Evolutionary conservation across 495 filamentous ascomycete species (phyloP), one percentile per base, ranked within the genome.

Genomic region (Pseudotulostoma volvatum): DNA sequence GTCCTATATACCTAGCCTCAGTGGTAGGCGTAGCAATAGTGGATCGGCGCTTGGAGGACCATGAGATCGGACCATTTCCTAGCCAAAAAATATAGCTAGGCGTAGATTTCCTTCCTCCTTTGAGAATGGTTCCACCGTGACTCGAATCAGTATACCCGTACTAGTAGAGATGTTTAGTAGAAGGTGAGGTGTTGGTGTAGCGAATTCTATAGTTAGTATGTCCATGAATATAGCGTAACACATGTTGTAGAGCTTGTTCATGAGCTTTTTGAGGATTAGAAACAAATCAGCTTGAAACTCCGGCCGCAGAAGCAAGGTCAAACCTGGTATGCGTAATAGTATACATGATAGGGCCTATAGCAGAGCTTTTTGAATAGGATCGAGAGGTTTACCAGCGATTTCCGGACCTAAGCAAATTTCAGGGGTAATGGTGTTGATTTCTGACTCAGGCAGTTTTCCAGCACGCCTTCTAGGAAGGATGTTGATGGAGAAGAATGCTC

Each of bases 1-100:
- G 34, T 20, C 38, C 55, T 7, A 66, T 47, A 38, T 55, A 67
- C 43, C 65, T 58, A 7, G 60, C 59, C 48, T 66, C 54, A 28
- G 43, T 56, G 31, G 44, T 56, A 13, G 54, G 65, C 1, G 59
- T 18, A 18, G 58, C 49, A 20, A 65, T 53, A 18, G 48, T 43
- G 5, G 3, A 20, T 39, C 64, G 58, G 33, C 49, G 44, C 39
- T 64, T 62, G 9, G 46, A 59, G 40, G 44, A 35, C 61, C 52
- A 67, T 20, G 45, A 48, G 20, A 66, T 60, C 37, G 59, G 39
- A 34, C 45, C 50, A 37, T 51, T 54, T 4, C 41, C 47, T 13
- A 64, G 41, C 9, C 49, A 56, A 36, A 64, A 60, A 1, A 63
- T 34, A 43, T 59, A 63, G 18, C 61, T 55, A 19, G 55, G 43